Percentiles rank a stretch among this genome's conserved stretches.
These are phyloP conservation scores for Lipomyces sp. DNA, from an alignment of 805 yeast species.

Conservation along the genomic window DNA sequence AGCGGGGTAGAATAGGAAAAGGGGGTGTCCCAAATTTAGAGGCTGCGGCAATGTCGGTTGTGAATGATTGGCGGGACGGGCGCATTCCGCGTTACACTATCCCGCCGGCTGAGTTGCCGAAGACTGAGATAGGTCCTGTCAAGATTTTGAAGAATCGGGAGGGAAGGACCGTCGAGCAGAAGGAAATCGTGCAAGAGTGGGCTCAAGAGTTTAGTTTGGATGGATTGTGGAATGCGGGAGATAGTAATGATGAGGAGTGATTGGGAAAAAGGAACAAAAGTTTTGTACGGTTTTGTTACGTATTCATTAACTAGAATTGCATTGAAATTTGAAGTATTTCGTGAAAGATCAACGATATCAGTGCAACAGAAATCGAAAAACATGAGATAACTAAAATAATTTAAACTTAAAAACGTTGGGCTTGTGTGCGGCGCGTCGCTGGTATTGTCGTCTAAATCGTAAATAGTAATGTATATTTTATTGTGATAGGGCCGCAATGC, in stretches of 20 bases:
- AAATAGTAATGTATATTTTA: no score
- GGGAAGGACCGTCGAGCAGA: slow-evolving; percentile 59
- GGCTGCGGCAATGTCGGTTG: slow-evolving; percentile 78
- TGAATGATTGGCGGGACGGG: slow-evolving; percentile 98
- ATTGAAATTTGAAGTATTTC: not conserved
- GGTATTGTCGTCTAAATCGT: no score
- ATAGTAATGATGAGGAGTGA: slow-evolving; percentile 14
- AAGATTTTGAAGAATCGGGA: slow-evolving; percentile 50
- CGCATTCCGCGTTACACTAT: slow-evolving; percentile 87
- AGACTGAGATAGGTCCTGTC: slow-evolving; percentile 47
- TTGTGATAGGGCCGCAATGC: not conserved
- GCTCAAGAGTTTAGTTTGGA: slow-evolving; percentile 92
- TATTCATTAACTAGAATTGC: not conserved
- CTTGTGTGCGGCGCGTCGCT: no score
- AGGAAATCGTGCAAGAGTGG: slow-evolving; percentile 87
- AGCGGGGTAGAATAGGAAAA: slow-evolving; percentile 86
- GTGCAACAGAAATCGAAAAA: no score
- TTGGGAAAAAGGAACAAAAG: not conserved
- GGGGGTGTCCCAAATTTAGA: slow-evolving; percentile 92
- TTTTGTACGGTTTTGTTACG: not conserved
- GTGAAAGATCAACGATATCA: not conserved
- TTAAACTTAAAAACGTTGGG: no score
- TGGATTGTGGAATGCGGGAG: slow-evolving; percentile 44
- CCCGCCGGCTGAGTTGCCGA: slow-evolving; percentile 47
- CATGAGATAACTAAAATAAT: no score